Conservation (phyloP, 1,284 basidiomycete genomes). For the Sanghuangporus baumii region DNA sequence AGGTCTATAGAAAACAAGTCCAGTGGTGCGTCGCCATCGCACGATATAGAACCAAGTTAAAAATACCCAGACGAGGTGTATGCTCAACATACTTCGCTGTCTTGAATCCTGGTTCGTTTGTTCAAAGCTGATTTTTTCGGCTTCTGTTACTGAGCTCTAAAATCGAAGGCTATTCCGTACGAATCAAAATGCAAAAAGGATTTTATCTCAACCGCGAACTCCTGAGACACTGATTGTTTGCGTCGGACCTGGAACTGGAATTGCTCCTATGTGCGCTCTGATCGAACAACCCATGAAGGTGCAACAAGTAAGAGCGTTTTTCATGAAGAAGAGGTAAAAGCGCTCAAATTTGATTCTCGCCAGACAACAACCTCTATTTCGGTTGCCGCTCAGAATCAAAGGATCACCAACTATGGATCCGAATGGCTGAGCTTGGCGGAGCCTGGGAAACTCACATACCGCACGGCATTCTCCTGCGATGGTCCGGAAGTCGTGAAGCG, state of each 20-base stretch:
- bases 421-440: slow-evolving; percentile 64
- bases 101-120: slow-evolving; percentile 44
- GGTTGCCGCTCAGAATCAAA: slow-evolving; percentile 75
- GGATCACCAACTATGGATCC: slow-evolving; percentile 76
- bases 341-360: not conserved
- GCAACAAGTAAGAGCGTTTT: slow-evolving; percentile 38
- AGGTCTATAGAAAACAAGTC: slow-evolving; percentile 64
- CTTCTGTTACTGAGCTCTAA: not conserved
- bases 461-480: slow-evolving; percentile 77
- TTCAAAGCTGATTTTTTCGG: not conserved
- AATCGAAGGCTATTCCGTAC: slow-evolving; percentile 48
- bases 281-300: slow-evolving; percentile 61
- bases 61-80: slow-evolving; percentile 75
- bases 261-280: slow-evolving; percentile 88
- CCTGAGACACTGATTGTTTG: slow-evolving; percentile 67
- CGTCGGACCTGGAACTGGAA: slow-evolving; percentile 90
- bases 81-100: slow-evolving; percentile 77
- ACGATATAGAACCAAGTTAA: slow-evolving; percentile 82
- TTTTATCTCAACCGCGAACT: slow-evolving; percentile 57
- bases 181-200: slow-evolving; percentile 67
- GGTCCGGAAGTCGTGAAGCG: slow-evolving; percentile 49
- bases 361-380: slow-evolving; percentile 81
- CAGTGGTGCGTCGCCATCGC: slow-evolving; percentile 91
- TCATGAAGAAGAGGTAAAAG: no score
- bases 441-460: slow-evolving; percentile 46